A percentile compares a stretch with the other conserved stretches of the same genome.
These are phyloP conservation scores for Lasiodiplodia sp. DNA, from an alignment of 2,329 filamentous ascomycete genomes.

Conservation along the genomic window DNA sequence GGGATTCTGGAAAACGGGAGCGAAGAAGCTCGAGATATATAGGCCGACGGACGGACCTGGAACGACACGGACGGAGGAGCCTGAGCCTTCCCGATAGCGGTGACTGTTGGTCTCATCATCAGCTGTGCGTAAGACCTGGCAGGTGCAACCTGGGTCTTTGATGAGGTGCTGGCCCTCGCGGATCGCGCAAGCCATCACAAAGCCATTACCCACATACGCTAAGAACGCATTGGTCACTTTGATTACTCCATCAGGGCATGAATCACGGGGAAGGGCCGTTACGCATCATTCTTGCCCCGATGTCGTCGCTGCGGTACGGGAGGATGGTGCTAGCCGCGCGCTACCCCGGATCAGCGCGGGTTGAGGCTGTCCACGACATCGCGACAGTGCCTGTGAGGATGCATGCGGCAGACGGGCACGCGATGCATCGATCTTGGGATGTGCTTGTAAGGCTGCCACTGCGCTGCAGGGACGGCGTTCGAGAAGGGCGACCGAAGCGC, in stretches of 20 bases:
- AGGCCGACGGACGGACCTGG: background rate
- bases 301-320: constrained; percentile 21
- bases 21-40: constrained; percentile 3
- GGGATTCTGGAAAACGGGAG: constrained; percentile 16
- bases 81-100: background rate
- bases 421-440: background rate
- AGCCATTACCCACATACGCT: constrained; percentile 30
- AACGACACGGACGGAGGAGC: background rate
- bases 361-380: background rate
- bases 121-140: constrained; percentile 5
- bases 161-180: constrained; percentile 29
- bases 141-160: constrained; percentile 16
- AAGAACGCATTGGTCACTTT: constrained; percentile 11
- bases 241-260: constrained; percentile 28
- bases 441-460: background rate
- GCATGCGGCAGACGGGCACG: constrained; percentile 1
- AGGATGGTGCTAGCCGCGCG: background rate
- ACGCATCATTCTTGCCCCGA: constrained; percentile 21
- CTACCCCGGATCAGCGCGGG: constrained; percentile 26
- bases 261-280: constrained; percentile 13
- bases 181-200: constrained; percentile 31
- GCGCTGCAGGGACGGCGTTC: background rate
- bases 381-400: background rate
- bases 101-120: background rate
- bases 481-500: background rate